phyloP scores from a whole-genome alignment of 306 rosid species.

The Glycine tomentella region DNA sequence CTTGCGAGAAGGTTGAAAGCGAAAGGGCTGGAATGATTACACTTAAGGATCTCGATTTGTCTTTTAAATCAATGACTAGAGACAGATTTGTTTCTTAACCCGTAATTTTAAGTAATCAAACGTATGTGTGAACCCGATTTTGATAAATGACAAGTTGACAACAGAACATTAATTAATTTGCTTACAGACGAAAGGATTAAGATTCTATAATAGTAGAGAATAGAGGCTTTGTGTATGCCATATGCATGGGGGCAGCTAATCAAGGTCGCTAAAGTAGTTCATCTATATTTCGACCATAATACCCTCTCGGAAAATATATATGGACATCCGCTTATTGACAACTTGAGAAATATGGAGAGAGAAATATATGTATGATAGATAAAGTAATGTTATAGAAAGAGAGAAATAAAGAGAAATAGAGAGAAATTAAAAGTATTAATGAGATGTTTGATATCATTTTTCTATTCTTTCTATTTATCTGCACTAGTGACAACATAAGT shows the following conservation, averaged over 20 bases:
- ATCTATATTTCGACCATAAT: no score
- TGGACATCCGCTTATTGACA: no score
- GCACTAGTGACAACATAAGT: no score
- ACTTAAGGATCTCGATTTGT: constrained; percentile 1
- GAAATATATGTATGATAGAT: no score
- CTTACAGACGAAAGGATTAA: background rate
- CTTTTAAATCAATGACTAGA: background rate
- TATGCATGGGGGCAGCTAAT: background rate
- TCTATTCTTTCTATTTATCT: no score
- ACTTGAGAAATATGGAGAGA: no score
- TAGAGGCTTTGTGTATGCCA: background rate
- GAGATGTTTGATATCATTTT: no score
- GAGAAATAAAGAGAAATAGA: no score
- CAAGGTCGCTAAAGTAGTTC: no score
- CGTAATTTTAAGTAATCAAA: background rate
- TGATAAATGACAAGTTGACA: background rate
- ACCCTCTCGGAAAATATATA: no score
- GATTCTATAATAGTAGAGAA: background rate
- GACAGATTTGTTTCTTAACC: background rate
- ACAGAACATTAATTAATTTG: background rate
- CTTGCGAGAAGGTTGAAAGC: constrained; percentile 28
- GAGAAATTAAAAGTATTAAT: no score
- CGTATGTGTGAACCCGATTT: background rate
- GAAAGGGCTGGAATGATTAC: constrained; percentile 22
- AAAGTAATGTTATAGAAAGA: no score